Conservation (phyloP, 495 filamentous ascomycete species). For the Podospora pseudoanserina region DNA sequence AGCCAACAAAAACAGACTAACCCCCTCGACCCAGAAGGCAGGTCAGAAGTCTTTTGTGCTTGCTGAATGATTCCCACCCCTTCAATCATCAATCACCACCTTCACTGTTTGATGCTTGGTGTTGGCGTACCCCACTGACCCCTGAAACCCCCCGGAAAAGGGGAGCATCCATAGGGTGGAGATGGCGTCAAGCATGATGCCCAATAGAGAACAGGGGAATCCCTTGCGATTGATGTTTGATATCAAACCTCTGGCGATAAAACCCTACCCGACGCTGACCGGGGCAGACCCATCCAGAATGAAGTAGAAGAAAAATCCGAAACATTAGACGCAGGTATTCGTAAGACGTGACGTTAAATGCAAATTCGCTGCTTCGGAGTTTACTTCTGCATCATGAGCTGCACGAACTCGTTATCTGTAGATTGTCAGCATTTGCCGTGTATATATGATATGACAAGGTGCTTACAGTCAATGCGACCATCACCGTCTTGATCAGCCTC, state of each 20-base stretch:
- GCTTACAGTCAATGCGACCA: constrained; percentile 87
- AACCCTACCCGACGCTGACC: constrained; percentile 18
- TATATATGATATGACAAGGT: not conserved
- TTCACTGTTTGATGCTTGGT: not conserved
- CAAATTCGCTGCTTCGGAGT: constrained; percentile 20
- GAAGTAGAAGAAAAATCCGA: constrained; percentile 23
- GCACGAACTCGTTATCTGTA: constrained; percentile 98
- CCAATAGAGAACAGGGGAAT: constrained; percentile 13
- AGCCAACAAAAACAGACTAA: not conserved
- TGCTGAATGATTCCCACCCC: not conserved
- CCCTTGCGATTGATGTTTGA: constrained; percentile 18
- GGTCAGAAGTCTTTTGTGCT: not conserved
- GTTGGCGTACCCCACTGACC: not conserved
- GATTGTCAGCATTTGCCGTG: constrained; percentile 32
- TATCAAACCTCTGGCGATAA: constrained; percentile 18
- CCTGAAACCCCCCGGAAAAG: not conserved
- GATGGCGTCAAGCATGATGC: constrained; percentile 12
- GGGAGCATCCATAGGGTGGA: not conserved
- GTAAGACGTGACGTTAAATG: constrained; percentile 12
- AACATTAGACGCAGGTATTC: constrained; percentile 17
- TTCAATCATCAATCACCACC: not conserved
- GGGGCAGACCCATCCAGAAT: constrained; percentile 23
- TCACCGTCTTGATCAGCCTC: constrained; percentile 99
- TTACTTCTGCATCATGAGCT: constrained; percentile 99
- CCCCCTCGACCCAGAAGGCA: not conserved